A percentile compares a stretch with the other conserved stretches of the same genome.
Evolutionary conservation across 495 filamentous ascomycete genomes (phyloP).

Genomic region (Pyrenopolyporus hunteri): DNA sequence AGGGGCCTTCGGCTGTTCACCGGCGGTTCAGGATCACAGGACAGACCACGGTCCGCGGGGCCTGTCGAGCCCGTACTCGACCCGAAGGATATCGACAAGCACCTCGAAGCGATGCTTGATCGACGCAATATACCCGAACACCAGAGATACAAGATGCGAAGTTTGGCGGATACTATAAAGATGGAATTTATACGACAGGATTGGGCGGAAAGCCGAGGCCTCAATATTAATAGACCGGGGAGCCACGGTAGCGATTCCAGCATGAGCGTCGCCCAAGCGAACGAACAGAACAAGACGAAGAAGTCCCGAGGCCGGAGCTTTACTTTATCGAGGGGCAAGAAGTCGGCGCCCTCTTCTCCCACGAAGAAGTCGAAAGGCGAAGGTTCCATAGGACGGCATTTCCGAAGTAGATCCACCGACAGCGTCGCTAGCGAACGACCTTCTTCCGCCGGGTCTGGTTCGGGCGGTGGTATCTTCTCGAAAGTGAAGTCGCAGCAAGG

Average conservation of each 20-base stretch:
- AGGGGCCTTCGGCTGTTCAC: constrained; percentile 42
- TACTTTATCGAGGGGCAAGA: constrained; percentile 65
- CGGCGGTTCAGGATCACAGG: constrained; percentile 51
- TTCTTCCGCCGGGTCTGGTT: constrained; percentile 49
- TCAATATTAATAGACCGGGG: constrained; percentile 42
- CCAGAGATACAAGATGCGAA: constrained; percentile 92
- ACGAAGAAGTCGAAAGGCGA: constrained; percentile 63
- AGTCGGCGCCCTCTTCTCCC: constrained; percentile 49
- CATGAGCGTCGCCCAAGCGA: constrained; percentile 31
- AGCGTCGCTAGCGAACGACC: constrained; percentile 53
- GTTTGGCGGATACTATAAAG: constrained; percentile 86
- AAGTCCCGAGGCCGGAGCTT: constrained; percentile 80
- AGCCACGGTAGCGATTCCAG: constrained; percentile 45
- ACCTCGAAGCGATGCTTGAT: constrained; percentile 75
- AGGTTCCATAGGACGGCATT: constrained; percentile 55
- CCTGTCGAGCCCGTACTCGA: constrained; percentile 40
- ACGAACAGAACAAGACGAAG: constrained; percentile 60
- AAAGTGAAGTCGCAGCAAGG: constrained; percentile 61
- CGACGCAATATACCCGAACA: constrained; percentile 90
- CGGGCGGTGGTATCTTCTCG: constrained; percentile 51
- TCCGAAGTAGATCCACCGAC: constrained; percentile 58
- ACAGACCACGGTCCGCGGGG: constrained; percentile 39
- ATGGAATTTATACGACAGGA: constrained; percentile 93
- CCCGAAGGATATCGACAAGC: constrained; percentile 57
- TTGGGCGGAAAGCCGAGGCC: constrained; percentile 66